Evolutionary conservation across 2,329 filamentous ascomycete genomes (phyloP), one percentile per base, ranked within the genome.

Genomic region (Curvularia eragrostidis): DNA sequence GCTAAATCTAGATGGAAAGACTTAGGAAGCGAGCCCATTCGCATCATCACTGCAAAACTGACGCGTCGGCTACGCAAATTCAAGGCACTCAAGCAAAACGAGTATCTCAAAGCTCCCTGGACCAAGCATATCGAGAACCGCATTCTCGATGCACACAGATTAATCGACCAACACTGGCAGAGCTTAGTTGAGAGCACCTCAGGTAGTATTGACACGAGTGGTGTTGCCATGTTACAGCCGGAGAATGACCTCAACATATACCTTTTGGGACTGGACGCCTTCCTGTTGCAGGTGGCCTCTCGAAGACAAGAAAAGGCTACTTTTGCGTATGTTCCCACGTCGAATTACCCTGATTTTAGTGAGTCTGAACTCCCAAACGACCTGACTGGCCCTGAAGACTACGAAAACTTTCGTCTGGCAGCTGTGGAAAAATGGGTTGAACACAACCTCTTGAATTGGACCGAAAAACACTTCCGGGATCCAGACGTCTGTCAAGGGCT

Each of bases 361-460:
- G 9, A 19, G 5, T 7, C 56, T 34, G 52, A 55, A 28, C 46
- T 67, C 2, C 68, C 69, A 26, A 30, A 8, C 5, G 19, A n/a
- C 2, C 38, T 64, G 3, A 9, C 10, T 39, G 34, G 21, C 19
- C 15, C 46, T 9, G 54, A 47, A 7, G 67, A 72, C 42, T 52
- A 69, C 26, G 63, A 6, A 12, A 23, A 48, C 23, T 67, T 71
- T 34, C 82, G 0, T 65, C 80, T n/a, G 82, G 85, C 0, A 6
- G 75, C 73, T 4, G 73, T 86, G 13, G 85, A 87, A 63, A 36
- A 50, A 0, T 87, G 85, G 85, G 79, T 85, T 2, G 68, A 72
- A 1, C 18, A 61, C 0, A 48, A 77, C 36, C 74, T 86, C 0
- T 44, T 65, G 0, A 10, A 19, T 0, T 85, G 83, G 82, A 41